Evolutionary conservation across 1,284 basidiomycete genomes (phyloP), one percentile per base, ranked within the genome.

Genomic region (Rhodotorula sp.): DNA sequence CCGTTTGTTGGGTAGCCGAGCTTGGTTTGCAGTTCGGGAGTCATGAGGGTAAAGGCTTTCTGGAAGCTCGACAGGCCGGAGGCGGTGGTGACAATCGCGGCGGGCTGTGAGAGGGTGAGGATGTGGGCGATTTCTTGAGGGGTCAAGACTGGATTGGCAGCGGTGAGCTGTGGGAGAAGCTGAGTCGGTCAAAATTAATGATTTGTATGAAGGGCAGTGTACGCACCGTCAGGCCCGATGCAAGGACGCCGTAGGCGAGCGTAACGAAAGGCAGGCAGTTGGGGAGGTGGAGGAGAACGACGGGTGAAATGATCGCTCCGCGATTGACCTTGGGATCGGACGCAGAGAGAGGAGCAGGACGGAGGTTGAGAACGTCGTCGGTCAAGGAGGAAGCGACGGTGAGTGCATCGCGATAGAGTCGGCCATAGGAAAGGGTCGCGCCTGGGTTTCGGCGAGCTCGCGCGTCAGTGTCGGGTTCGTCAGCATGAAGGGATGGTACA

Each of bases 241-340:
- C 77, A 48, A 77, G 68, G 11, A 78, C 75, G 24, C 80, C 81
- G 54, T 80, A 78, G 2, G 79, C 75, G 30, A 82, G 68, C 13
- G 79, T 68, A 4, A 77, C 75, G 70, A 78, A 81, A 6, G 76
- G 74, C 19, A 81, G 73, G 58, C 78, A 79, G 59, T 82, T 82
- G 66, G 81, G 79, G 7, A 82, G 74, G 68, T 81, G 80, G 9
- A 82, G 66, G 17, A 82, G 75, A 6, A 81, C 75, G 34, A 79
- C 76, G 19, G 80, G 78, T 1, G 71, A 71, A n/a, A 75, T 61
- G 62, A 75, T 64, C 7, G 74, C 74, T 56, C 74, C 74, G 30
- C 71, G 68, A 60, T 75, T 75, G 39, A 71, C 39, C 0, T 29
- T 39, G 10, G 64, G 64, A 39, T 73, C 49, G 4, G 71, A 73